Evolutionary conservation across 2,329 filamentous ascomycete species (phyloP).

Genomic region (Magnaporthiopsis rhizophila): DNA sequence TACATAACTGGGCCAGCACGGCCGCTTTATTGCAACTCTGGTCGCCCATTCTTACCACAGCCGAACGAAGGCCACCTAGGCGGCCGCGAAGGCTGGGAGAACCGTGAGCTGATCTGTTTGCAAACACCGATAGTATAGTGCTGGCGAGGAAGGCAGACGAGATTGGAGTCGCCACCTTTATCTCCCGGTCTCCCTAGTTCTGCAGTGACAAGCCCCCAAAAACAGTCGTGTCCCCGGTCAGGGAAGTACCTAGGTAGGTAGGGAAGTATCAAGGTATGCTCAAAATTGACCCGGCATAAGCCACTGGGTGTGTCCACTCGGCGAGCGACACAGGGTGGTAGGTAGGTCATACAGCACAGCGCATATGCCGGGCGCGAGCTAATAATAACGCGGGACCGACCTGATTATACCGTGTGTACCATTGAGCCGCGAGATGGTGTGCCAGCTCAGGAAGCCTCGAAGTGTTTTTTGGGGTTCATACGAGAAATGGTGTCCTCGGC

Average conservation of each 20-base stretch:
- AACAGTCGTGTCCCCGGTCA: background rate
- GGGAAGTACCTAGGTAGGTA: background rate
- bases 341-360: background rate
- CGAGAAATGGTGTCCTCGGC: background rate
- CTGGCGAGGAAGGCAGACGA: background rate
- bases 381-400: background rate
- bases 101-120: background rate
- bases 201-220: background rate
- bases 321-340: background rate
- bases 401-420: background rate
- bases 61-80: background rate
- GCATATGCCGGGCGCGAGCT: background rate
- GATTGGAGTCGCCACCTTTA: background rate
- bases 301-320: background rate
- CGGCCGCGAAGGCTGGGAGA: background rate
- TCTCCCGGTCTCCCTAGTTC: background rate
- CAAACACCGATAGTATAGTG: background rate
- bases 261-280: background rate
- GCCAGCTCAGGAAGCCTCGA: background rate
- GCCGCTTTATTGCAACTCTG: background rate
- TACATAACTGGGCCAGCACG: background rate
- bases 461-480: no score
- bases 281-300: background rate
- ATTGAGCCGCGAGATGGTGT: background rate
- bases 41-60: background rate